A percentile compares a stretch with the other conserved stretches of the same genome.
Conservation (phyloP, 495 filamentous ascomycete genomes). For the Neurospora africana region DNA sequence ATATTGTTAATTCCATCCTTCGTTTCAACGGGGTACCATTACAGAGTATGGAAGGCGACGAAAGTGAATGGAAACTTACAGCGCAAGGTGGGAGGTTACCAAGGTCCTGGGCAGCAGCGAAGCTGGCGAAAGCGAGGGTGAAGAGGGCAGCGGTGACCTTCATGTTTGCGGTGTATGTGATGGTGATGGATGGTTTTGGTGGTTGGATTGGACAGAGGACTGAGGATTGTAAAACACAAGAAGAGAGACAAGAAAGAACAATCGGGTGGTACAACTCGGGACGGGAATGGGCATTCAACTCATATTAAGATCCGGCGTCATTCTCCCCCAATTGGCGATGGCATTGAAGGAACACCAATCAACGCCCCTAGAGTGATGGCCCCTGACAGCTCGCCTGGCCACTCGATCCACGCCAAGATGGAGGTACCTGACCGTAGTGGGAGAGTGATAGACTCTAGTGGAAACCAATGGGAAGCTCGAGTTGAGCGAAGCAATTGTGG, state of each 20-base stretch:
- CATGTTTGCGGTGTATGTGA: constrained; percentile 20
- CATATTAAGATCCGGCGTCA: background rate
- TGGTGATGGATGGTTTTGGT: background rate
- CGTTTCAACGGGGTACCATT: background rate
- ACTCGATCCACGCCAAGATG: background rate
- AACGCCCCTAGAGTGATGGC: background rate
- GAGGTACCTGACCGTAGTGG: background rate
- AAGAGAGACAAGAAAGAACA: background rate
- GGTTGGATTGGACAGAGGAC: background rate
- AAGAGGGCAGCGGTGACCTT: constrained; percentile 24
- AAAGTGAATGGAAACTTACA: constrained; percentile 25
- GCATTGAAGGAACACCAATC: background rate
- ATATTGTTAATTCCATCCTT: background rate
- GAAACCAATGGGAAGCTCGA: background rate
- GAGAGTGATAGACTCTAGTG: background rate
- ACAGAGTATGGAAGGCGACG: constrained; percentile 1
- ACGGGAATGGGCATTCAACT: background rate
- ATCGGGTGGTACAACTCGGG: background rate
- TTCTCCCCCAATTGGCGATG: background rate
- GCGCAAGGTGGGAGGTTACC: constrained; percentile 43
- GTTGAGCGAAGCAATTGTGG: background rate
- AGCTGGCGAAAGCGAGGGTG: constrained; percentile 19
- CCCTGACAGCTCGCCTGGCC: background rate
- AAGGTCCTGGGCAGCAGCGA: constrained; percentile 30
- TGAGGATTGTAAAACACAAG: background rate